Conservation (phyloP, 768 basidiomycete species). For the Lepiota brunneoincarnata region DNA sequence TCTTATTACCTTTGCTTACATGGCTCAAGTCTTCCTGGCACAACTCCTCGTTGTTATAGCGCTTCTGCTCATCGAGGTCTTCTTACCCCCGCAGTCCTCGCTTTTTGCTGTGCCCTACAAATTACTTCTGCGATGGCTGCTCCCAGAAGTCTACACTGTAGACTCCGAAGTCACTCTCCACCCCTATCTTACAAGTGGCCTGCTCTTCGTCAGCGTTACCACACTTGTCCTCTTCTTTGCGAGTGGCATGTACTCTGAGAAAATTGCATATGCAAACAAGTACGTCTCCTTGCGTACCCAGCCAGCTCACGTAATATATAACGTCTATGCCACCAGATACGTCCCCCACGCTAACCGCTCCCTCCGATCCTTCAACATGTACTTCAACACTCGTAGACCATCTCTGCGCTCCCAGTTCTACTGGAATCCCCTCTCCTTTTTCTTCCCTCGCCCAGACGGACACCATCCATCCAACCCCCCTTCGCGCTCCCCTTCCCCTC, state of each 20-base stretch:
- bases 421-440: conserved; percentile 56
- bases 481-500: conserved; percentile 35
- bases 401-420: conserved; percentile 60
- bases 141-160: conserved; percentile 35
- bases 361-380: conserved; percentile 93
- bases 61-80: conserved; percentile 73
- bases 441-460: conserved; percentile 46
- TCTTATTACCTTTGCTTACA: conserved; percentile 12
- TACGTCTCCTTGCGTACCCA: conserved; percentile 35
- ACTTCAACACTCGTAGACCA: conserved; percentile 87
- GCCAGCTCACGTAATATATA: not conserved
- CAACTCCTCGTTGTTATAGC: conserved; percentile 66
- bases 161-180: conserved; percentile 48
- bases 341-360: conserved; percentile 94
- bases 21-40: conserved; percentile 63
- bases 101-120: conserved; percentile 64
- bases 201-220: conserved; percentile 85
- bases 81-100: conserved; percentile 61
- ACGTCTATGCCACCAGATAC: conserved; percentile 56
- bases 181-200: conserved; percentile 74
- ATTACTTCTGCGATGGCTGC: conserved; percentile 41
- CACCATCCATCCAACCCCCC: conserved; percentile 22
- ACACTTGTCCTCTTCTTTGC: conserved; percentile 94
- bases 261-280: conserved; percentile 96
- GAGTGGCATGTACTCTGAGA: conserved; percentile 94